phyloP scores from a whole-genome alignment of 2,329 filamentous ascomycete genomes.

The Claviceps digitariae region DNA sequence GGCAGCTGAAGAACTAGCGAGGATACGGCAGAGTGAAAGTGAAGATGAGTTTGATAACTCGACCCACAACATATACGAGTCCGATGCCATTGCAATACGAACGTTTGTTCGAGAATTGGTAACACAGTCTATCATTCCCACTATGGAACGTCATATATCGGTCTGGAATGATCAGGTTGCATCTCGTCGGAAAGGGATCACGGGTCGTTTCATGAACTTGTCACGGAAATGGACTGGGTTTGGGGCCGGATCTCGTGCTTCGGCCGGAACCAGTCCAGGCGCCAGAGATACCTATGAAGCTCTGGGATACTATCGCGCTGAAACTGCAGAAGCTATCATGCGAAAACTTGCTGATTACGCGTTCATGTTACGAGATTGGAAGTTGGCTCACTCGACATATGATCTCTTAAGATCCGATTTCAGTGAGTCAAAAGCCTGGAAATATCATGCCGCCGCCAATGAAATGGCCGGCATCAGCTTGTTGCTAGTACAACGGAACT shows the following conservation, averaged over 20 bases:
- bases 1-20: slow-evolving; percentile 67
- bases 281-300: slow-evolving; percentile 62
- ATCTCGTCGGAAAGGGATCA: slow-evolving; percentile 74
- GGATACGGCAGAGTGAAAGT: slow-evolving; percentile 54
- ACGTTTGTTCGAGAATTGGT: slow-evolving; percentile 91
- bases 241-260: slow-evolving; percentile 49
- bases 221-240: slow-evolving; percentile 85
- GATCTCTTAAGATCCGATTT: slow-evolving; percentile 83
- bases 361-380: slow-evolving; percentile 96
- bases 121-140: slow-evolving; percentile 84
- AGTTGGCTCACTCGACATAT: slow-evolving; percentile 81
- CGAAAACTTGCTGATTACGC: slow-evolving; percentile 88
- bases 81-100: slow-evolving; percentile 75
- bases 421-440: slow-evolving; percentile 93
- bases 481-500: slow-evolving; percentile 59
- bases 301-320: slow-evolving; percentile 69
- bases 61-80: slow-evolving; percentile 75
- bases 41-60: slow-evolving; percentile 58
- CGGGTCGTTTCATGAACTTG: slow-evolving; percentile 86
- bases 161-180: slow-evolving; percentile 97
- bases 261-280: slow-evolving; percentile 36
- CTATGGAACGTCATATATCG: slow-evolving; percentile 85
- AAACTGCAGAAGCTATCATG: slow-evolving; percentile 79
- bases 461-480: slow-evolving; percentile 88
- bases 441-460: slow-evolving; percentile 80